phyloP scores from a whole-genome alignment of 2,329 filamentous ascomycete genomes.

The Tolypocladium pustulatum region DNA sequence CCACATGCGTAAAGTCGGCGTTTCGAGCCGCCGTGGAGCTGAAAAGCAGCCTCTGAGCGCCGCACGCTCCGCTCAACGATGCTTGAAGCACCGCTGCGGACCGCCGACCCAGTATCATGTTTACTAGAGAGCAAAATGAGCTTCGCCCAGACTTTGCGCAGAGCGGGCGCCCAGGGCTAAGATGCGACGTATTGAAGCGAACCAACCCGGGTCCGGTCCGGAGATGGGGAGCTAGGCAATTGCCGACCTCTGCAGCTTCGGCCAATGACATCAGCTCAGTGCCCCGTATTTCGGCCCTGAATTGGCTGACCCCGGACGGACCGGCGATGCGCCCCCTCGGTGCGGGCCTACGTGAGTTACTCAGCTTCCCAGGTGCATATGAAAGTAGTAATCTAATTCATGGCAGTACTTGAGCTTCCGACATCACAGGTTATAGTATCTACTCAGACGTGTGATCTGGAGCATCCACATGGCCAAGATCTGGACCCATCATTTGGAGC shows the following conservation, averaged over 20 bases:
- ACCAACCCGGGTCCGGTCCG: not conserved
- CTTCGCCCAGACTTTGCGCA: not conserved
- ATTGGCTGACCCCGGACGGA: not conserved
- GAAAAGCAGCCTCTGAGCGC: slow-evolving; percentile 16
- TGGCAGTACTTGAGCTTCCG: not conserved
- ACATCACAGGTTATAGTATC: not conserved
- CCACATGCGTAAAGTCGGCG: slow-evolving; percentile 36
- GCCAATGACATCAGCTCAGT: not conserved
- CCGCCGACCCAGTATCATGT: slow-evolving; percentile 5
- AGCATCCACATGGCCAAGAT: not conserved
- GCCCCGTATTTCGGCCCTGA: not conserved
- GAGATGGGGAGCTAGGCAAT: not conserved
- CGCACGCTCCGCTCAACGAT: not conserved
- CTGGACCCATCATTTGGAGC: not conserved
- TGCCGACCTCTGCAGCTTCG: not conserved
- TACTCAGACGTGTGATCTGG: not conserved
- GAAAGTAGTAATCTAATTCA: not conserved
- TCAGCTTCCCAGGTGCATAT: not conserved
- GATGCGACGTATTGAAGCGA: not conserved
- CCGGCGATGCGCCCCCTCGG: not conserved
- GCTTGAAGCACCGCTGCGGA: not conserved
- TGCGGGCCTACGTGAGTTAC: not conserved
- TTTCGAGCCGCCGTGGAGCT: slow-evolving; percentile 19
- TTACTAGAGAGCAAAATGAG: not conserved
- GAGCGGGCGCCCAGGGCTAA: not conserved